These are phyloP conservation scores for Salix arbutifolia DNA, from an alignment of 345 rosid genomes.

Conservation along the genomic window DNA sequence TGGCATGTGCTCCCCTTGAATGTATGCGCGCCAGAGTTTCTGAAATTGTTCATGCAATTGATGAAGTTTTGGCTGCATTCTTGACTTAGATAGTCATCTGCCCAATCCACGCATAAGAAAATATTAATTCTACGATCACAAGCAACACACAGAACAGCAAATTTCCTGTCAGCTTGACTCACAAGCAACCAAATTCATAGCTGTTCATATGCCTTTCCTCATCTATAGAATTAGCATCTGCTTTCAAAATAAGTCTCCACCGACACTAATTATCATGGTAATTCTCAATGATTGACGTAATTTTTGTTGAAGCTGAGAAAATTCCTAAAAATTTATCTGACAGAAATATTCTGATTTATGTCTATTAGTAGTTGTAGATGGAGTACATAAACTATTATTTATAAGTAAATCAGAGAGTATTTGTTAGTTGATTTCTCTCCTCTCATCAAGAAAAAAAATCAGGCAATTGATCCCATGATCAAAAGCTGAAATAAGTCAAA, in stretches of 20 bases:
- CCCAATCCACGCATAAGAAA: neutral
- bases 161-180: neutral
- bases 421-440: too few relatives aligned
- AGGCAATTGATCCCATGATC: too few relatives aligned
- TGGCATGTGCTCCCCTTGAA: slow-evolving; percentile 74
- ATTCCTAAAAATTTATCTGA: too few relatives aligned
- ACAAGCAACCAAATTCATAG: neutral
- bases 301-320: too few relatives aligned
- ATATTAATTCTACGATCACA: neutral
- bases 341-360: too few relatives aligned
- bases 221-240: too few relatives aligned
- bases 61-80: slow-evolving; percentile 79
- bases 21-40: slow-evolving; percentile 33
- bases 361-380: too few relatives aligned
- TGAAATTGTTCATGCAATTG: slow-evolving; percentile 62
- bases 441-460: too few relatives aligned
- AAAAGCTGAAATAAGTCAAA: too few relatives aligned
- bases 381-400: too few relatives aligned
- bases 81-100: slow-evolving; percentile 75
- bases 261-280: neutral
- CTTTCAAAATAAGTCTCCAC: neutral
- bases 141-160: neutral
- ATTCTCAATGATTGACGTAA: too few relatives aligned
- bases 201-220: neutral
- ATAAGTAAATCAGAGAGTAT: too few relatives aligned